Evolutionary conservation across 495 filamentous ascomycete genomes (phyloP).

Genomic region (Darksidea phi): DNA sequence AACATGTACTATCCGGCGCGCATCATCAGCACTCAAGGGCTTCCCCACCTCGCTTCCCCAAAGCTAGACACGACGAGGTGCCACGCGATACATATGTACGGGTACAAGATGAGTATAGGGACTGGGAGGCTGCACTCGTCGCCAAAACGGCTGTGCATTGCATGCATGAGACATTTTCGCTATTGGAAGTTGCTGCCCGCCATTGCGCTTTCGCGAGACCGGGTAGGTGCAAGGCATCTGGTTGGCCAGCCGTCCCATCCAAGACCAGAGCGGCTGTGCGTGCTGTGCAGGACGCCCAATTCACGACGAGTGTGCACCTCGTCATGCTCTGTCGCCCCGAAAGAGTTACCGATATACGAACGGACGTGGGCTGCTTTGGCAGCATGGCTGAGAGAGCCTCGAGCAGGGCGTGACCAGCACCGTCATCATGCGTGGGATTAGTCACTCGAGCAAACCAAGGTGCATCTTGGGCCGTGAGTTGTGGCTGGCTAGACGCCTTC

Average conservation of each 20-base stretch:
- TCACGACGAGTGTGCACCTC: not conserved
- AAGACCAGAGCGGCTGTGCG: conserved; percentile 9
- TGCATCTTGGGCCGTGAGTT: not conserved
- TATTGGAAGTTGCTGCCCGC: conserved; percentile 14
- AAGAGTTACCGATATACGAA: not conserved
- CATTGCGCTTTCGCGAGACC: not conserved
- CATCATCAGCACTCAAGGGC: no score
- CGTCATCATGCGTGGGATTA: no score
- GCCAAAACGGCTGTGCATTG: conserved; percentile 19
- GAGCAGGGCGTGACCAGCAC: no score
- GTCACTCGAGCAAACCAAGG: not conserved
- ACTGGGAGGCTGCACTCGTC: no score
- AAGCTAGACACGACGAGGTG: no score
- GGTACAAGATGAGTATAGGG: no score
- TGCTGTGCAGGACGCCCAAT: not conserved
- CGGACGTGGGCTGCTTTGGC: no score
- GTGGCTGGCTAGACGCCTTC: conserved; percentile 6
- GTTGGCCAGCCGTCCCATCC: not conserved
- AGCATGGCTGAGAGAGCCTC: no score
- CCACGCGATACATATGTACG: no score
- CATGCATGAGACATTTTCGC: conserved; percentile 20
- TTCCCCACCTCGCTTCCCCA: no score
- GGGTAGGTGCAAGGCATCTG: conserved; percentile 2
- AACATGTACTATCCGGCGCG: no score
- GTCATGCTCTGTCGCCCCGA: not conserved